phyloP scores from a whole-genome alignment of 2,329 filamentous ascomycete genomes.

The Exophiala spinifera region DNA sequence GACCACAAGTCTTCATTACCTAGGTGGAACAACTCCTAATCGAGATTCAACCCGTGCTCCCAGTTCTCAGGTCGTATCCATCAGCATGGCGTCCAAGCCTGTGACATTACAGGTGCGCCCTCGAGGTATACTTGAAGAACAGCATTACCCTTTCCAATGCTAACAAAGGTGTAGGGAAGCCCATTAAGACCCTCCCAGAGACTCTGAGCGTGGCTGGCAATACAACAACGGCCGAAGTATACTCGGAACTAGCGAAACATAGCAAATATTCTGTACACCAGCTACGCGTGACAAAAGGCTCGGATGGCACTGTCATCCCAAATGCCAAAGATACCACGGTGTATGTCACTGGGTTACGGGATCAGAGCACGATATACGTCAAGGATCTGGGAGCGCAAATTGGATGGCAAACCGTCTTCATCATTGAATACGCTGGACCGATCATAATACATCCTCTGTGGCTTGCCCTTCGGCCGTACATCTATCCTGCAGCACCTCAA shows the following conservation, averaged over 20 bases:
- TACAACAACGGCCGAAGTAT: slow-evolving; percentile 55
- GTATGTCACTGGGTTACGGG: slow-evolving; percentile 54
- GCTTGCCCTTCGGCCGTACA: slow-evolving; percentile 66
- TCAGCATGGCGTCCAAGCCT: slow-evolving; percentile 36
- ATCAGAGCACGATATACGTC: slow-evolving; percentile 68
- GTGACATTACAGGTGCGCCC: slow-evolving; percentile 42
- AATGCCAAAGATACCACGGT: slow-evolving; percentile 54
- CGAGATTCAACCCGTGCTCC: neutral
- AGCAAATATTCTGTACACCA: slow-evolving; percentile 58
- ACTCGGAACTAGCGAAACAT: slow-evolving; percentile 53
- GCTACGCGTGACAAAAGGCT: slow-evolving; percentile 62
- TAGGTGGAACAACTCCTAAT: too few relatives aligned
- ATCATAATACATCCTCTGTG: slow-evolving; percentile 80
- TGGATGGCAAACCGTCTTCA: slow-evolving; percentile 87
- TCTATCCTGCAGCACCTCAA: slow-evolving; percentile 58
- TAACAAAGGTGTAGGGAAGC: slow-evolving; percentile 50
- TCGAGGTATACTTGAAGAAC: slow-evolving; percentile 36
- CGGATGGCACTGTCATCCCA: slow-evolving; percentile 57
- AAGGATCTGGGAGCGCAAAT: slow-evolving; percentile 93
- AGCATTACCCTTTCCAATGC: neutral
- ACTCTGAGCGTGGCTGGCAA: slow-evolving; percentile 52
- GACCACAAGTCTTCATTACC: too few relatives aligned
- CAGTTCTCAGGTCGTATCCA: neutral
- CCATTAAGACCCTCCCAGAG: slow-evolving; percentile 59
- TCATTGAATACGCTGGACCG: slow-evolving; percentile 92